Evolutionary conservation across 352 stramenopile species (phyloP).

Genomic region (Phytophthora cryptogea): DNA sequence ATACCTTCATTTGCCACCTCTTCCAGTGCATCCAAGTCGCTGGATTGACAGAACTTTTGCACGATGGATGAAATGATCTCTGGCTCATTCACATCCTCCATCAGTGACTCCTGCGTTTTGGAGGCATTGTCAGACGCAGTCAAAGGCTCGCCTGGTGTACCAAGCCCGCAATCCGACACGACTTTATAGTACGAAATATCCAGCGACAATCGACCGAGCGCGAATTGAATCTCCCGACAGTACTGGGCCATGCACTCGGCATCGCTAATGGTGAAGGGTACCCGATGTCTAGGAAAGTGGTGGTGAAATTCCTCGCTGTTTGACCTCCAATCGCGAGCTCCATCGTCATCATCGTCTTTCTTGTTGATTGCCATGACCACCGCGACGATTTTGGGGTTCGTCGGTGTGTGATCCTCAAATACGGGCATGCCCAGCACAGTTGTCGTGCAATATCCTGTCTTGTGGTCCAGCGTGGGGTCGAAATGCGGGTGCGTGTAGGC

Average conservation of each 20-base stretch:
- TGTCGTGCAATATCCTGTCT: conserved; percentile 73
- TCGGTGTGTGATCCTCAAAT: conserved; percentile 59
- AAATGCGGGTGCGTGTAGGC: conserved; percentile 67
- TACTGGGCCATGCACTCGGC: conserved; percentile 53
- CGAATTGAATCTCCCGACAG: conserved; percentile 72
- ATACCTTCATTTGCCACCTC: conserved; percentile 24
- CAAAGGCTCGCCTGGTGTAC: conserved; percentile 10
- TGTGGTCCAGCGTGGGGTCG: conserved; percentile 59
- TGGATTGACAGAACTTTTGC: conserved; percentile 63
- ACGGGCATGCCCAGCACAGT: conserved; percentile 72
- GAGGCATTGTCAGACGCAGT: conserved; percentile 5
- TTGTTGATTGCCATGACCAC: conserved; percentile 91
- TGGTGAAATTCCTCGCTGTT: conserved; percentile 23
- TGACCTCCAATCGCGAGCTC: background rate
- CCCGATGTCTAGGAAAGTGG: conserved; percentile 16
- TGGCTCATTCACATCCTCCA: conserved; percentile 46
- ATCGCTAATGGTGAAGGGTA: conserved; percentile 58
- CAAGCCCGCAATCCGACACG: conserved; percentile 51
- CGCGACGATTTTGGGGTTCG: conserved; percentile 66
- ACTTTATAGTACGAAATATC: conserved; percentile 80
- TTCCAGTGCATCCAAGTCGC: conserved; percentile 48
- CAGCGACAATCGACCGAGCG: conserved; percentile 58
- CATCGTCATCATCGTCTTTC: conserved; percentile 30
- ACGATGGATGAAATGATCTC: conserved; percentile 67
- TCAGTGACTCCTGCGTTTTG: conserved; percentile 9